Evolutionary conservation across 345 rosid species (phyloP).

Genomic region (Brassica carinata): DNA sequence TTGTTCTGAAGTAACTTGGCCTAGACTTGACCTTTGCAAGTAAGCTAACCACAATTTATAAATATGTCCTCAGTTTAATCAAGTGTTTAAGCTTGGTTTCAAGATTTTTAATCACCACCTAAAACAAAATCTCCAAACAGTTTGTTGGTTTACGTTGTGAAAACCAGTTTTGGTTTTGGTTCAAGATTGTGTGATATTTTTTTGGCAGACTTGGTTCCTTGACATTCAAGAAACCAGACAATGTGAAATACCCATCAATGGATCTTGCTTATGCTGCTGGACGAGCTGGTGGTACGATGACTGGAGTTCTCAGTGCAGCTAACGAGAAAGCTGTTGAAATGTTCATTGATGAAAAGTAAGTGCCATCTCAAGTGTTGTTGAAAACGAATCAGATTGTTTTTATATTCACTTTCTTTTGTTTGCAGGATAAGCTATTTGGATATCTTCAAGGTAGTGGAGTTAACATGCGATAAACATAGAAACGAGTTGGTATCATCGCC

Average conservation of each 20-base stretch:
- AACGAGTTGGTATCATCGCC: conserved; percentile 70
- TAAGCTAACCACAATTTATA: conserved; percentile 31
- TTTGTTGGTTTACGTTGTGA: too few relatives aligned
- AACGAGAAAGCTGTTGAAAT: conserved; percentile 83
- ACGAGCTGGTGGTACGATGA: conserved; percentile 98
- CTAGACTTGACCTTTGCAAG: conserved; percentile 97
- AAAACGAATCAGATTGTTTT: conserved; percentile 3
- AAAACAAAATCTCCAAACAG: background rate
- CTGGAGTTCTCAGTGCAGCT: conserved; percentile 98
- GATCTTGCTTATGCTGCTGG: conserved; percentile 96
- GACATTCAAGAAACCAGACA: conserved; percentile 87
- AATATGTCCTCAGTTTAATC: background rate
- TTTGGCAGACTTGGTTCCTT: conserved; percentile 79
- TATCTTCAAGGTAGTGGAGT: conserved; percentile 89
- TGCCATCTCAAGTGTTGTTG: background rate
- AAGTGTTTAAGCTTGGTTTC: background rate
- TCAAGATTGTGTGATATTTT: background rate
- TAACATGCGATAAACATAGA: conserved; percentile 74
- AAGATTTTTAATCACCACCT: background rate
- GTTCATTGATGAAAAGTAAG: conserved; percentile 72
- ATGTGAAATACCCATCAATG: conserved; percentile 91
- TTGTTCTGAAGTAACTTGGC: conserved; percentile 96
- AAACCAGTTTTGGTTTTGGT: background rate
- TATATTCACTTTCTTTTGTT: background rate
- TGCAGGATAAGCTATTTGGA: conserved; percentile 88